Conservation (phyloP, 2,329 filamentous ascomycete genomes). For the Rugonectria rugulosa region DNA sequence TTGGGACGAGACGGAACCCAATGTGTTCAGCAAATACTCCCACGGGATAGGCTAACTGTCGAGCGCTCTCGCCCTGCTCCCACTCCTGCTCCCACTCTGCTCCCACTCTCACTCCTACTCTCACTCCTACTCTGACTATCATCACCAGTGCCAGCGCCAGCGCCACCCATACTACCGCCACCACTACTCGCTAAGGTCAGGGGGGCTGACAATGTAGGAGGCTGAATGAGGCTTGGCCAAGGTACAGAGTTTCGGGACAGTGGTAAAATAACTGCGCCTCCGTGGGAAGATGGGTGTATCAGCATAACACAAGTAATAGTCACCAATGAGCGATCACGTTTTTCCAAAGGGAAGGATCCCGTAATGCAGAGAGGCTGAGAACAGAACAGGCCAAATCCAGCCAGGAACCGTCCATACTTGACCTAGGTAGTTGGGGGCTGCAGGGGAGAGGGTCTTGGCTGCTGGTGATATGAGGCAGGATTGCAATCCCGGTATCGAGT, state of each 20-base stretch:
- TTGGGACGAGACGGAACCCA: not conserved
- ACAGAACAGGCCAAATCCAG: not conserved
- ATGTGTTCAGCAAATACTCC: not conserved
- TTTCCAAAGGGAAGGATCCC: constrained; percentile 8
- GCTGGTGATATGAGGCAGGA: not conserved
- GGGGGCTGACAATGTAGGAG: not conserved
- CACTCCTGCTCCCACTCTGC: not conserved
- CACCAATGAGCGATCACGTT: constrained; percentile 7
- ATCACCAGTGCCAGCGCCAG: too few species aligned
- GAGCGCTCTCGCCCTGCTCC: not conserved
- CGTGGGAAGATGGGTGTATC: not conserved
- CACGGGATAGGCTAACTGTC: not conserved
- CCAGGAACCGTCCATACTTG: not conserved
- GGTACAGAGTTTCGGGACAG: not conserved
- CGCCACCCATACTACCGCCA: too few species aligned
- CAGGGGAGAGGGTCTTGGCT: not conserved
- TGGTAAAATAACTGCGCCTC: not conserved
- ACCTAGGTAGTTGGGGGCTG: constrained; percentile 4
- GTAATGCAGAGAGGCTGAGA: constrained; percentile 1
- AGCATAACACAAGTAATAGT: too few species aligned
- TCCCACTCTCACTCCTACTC: not conserved
- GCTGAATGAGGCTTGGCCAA: constrained; percentile 2
- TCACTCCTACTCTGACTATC: too few species aligned
- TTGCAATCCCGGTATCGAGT: not conserved
- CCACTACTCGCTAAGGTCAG: not conserved